Evolutionary conservation across 805 yeast genomes (phyloP).

Genomic region (Metschnikowia arizonensis): DNA sequence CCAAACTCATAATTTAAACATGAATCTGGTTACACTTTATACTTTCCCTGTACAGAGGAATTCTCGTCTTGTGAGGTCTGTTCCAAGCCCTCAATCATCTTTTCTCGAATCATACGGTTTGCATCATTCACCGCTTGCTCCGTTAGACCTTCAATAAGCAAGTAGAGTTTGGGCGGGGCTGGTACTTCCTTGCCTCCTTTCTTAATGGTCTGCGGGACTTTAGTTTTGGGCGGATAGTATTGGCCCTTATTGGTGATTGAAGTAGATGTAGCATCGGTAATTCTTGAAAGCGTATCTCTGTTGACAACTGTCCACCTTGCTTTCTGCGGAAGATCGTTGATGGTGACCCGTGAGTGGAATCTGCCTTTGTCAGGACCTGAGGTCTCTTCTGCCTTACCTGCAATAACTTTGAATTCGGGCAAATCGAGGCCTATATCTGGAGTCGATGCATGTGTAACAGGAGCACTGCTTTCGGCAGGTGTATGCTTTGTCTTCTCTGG

Average conservation of each 20-base stretch:
- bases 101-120: constrained; percentile 50
- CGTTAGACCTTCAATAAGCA: constrained; percentile 71
- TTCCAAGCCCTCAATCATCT: constrained; percentile 54
- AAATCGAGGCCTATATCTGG: constrained; percentile 20
- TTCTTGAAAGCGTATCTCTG: constrained; percentile 55
- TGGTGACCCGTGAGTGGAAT: constrained; percentile 65
- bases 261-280: constrained; percentile 67
- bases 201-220: constrained; percentile 53
- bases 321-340: constrained; percentile 81
- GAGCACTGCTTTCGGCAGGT: neutral
- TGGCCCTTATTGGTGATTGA: constrained; percentile 82
- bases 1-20: neutral
- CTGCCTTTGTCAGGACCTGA: constrained; percentile 51
- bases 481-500: neutral
- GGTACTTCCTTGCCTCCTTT: constrained; percentile 35
- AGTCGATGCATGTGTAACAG: neutral
- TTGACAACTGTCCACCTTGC: constrained; percentile 77
- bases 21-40: constrained; percentile 33
- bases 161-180: constrained; percentile 70
- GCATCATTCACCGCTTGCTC: constrained; percentile 58
- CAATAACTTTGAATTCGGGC: constrained; percentile 46
- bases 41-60: constrained; percentile 45
- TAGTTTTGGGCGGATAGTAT: constrained; percentile 45
- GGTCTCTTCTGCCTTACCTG: constrained; percentile 50
- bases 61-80: constrained; percentile 44